Evolutionary conservation across 2,329 filamentous ascomycete genomes (phyloP), one percentile per base, ranked within the genome.

Genomic region (Alternaria hordeiaustralica): DNA sequence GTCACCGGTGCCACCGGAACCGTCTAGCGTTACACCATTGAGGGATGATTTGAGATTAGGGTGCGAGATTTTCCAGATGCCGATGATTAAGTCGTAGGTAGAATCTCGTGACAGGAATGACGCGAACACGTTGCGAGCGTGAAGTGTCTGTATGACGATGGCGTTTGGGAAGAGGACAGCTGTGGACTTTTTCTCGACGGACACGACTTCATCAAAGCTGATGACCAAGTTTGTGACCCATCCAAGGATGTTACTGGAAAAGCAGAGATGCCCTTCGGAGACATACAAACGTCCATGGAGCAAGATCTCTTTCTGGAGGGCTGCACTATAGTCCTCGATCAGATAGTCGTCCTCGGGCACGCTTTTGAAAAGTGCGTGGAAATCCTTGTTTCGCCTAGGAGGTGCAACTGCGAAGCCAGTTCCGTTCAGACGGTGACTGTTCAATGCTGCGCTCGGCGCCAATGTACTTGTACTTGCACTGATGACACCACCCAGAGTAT

Each of bases 141-240:
- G 96, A 12, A 98, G 84, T 0, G 96, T 99, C 54, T 96, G 94
- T 46, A 99, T 97, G 82, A 97, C 96, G 59, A 99, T 92, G 5
- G 95, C 96, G 76, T 99, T 99, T 63, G 96, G 97, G 82, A 99
- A 98, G 2, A 99, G 86, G 64, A 99, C 86, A 1, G 96, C 96
- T 0, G 96, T 99, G 77, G 90, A 97, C 79, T 97, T 92, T 83
- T 98, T 98, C 81, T 99, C 96, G 8, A 99, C 92, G 1, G 95
- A 94, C 20, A 98, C 93, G 61, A 99, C 93, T 80, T 99, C 96
- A 76, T 99, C 96, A 78, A 99, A 99, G 79, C 94, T 96, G 84
- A 99, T 97, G 56, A 99, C 95, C 45, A 99, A 84, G 2, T 96
- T 99, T 0, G 96, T 99, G 21, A 96, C 92, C 96, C 96, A 99